Conservation (phyloP, 495 filamentous ascomycete species). For the Podospora conica region DNA sequence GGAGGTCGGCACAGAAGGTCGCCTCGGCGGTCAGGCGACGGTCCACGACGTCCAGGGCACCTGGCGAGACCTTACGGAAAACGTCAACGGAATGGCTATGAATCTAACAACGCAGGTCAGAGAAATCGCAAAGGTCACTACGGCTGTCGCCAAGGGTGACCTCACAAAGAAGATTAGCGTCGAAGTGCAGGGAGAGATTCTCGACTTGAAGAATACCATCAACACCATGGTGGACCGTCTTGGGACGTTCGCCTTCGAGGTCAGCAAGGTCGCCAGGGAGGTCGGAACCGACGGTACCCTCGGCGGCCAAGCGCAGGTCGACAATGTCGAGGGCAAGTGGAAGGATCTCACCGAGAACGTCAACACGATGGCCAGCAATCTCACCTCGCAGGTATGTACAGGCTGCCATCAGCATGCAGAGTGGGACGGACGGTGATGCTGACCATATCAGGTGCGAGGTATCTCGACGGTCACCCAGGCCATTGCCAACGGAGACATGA, state of each 20-base stretch:
- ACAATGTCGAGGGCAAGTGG: slow-evolving; percentile 98
- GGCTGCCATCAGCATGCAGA: background rate
- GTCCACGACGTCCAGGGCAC: slow-evolving; percentile 97
- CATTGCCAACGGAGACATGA: slow-evolving; percentile 89
- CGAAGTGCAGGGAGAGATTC: slow-evolving; percentile 92
- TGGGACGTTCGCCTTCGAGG: slow-evolving; percentile 94
- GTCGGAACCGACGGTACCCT: slow-evolving; percentile 96
- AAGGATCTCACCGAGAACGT: slow-evolving; percentile 97
- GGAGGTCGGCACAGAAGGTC: slow-evolving; percentile 94
- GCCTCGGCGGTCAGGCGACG: slow-evolving; percentile 90
- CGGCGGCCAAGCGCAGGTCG: slow-evolving; percentile 91
- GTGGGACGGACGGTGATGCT: slow-evolving; percentile 1
- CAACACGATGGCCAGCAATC: slow-evolving; percentile 91
- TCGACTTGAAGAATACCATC: slow-evolving; percentile 93
- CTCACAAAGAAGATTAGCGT: slow-evolving; percentile 93
- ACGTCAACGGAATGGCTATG: slow-evolving; percentile 98
- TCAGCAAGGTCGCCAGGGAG: slow-evolving; percentile 96
- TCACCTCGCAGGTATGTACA: slow-evolving; percentile 65
- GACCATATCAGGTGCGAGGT: slow-evolving; percentile 59
- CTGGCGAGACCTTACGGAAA: slow-evolving; percentile 95
- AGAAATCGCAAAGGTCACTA: slow-evolving; percentile 97
- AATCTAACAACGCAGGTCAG: slow-evolving; percentile 97
- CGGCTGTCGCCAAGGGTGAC: slow-evolving; percentile 91
- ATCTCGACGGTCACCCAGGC: slow-evolving; percentile 97
- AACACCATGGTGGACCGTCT: slow-evolving; percentile 99